These are phyloP conservation scores for Durio zibethinus DNA, from an alignment of 345 rosid species.

Conservation along the genomic window DNA sequence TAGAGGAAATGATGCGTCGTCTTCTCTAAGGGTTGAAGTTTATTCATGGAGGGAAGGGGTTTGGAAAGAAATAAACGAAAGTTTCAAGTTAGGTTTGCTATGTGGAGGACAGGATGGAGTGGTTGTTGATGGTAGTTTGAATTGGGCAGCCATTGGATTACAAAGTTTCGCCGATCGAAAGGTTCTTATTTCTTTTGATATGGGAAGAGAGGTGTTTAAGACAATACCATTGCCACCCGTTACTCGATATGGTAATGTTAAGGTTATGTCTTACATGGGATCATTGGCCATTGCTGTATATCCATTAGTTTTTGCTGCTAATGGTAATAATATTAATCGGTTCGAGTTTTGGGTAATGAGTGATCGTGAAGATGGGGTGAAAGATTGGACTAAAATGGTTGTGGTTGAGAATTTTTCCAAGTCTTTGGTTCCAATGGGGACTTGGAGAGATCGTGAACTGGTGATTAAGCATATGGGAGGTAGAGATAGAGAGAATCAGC, in stretches of 20 bases:
- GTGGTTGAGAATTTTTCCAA: neutral
- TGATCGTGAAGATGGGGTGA: neutral
- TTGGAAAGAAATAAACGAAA: conserved; percentile 25
- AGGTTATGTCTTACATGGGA: conserved; percentile 20
- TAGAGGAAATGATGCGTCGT: neutral
- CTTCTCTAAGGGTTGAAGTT: conserved; percentile 24
- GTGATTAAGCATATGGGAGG: conserved; percentile 8
- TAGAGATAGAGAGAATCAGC: neutral
- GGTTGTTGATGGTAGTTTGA: neutral
- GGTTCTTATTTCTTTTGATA: conserved; percentile 26
- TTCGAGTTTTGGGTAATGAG: conserved; percentile 27
- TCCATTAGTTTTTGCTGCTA: conserved; percentile 7
- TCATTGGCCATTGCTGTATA: conserved; percentile 29
- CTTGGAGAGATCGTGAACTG: conserved; percentile 23
- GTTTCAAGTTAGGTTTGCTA: neutral
- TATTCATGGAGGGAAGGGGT: conserved; percentile 19
- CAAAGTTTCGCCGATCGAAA: neutral
- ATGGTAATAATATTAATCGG: neutral
- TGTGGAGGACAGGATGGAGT: conserved; percentile 9
- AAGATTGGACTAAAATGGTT: conserved; percentile 7
- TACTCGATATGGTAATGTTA: neutral
- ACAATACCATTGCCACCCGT: neutral
- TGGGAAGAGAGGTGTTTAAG: conserved; percentile 23
- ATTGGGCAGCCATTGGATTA: conserved; percentile 22
- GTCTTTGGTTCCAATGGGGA: conserved; percentile 21